Evolutionary conservation across 495 filamentous ascomycete species (phyloP), one percentile per base, ranked within the genome.

Genomic region (Hypoxylon lienhwacheense): DNA sequence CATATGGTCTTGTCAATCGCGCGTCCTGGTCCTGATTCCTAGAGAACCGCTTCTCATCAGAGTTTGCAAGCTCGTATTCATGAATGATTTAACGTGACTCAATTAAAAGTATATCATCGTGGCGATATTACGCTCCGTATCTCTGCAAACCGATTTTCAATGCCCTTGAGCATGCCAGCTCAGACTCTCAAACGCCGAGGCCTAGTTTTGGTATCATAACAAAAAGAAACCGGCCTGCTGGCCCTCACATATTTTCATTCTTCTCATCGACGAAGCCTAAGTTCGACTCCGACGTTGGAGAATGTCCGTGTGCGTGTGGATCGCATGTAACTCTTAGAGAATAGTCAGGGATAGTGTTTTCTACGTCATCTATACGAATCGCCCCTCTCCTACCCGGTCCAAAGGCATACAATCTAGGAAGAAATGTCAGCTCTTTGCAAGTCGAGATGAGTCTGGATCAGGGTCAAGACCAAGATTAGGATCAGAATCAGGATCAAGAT

Each of bases 181-280:
- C 59, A 59, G 32, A 45, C 51, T 41, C 53, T 47, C 37, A 37
- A 59, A 58, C 61, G 61, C 61, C 57, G 53, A 53, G 37, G 32
- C 49, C 47, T 12, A 12, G 7, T 52, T 48, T 32, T 61, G 58
- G 58, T 61, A 56, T 61, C 58, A 52, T 52, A 35, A 56, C 22
- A 48, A 51, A 55, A 31, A 42, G 25, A 48, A 60, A 44, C 21
- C 24, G 45, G 40, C 17, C 34, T 14, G 37, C 15, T 25, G 36
- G 6, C 33, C 35, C 16, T 36, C 42, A 48, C 11, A 15, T 33
- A n/a, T 34, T 20, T 48, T 44, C n/a, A 28, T 43, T 56, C 12
- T 61, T 53, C 37, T 53, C 42, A 7, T 61, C 33, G 5, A 41
- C 16, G 22, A 11, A 35, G 45, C 34, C 11, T 10, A 25, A 15